Evolutionary conservation across 2,329 filamentous ascomycete species (phyloP), one percentile per base, ranked within the genome.

Genomic region (Xylariaceae sp.): DNA sequence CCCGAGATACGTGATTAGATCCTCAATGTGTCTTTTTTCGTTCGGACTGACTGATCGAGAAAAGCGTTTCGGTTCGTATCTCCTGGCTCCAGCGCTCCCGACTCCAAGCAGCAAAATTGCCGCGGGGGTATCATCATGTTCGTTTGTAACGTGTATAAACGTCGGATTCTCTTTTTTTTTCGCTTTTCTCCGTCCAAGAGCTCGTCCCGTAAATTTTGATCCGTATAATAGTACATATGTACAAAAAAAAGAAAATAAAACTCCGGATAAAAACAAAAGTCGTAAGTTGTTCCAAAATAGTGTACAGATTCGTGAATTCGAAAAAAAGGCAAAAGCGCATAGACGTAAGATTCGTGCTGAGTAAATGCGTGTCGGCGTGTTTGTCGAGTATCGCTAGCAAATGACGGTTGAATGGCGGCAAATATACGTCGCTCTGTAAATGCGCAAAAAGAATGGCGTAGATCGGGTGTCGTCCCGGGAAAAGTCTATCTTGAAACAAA

Each of bases 401-500:
- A 37, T 4, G 32, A 37, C 32, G 9, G 32, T 37, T 7, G 32
- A 14, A 12, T 7, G 3, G 32, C 14, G 32, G 3, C 12, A 37
- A 10, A 14, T 16, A 37, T 26, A 9, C 23, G 23, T 26, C 23
- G 23, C 32, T 16, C 32, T 37, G 51, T 57, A 47, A 29, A 50
- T 48, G 42, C 20, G 53, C 32, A 46, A 43, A 23, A 52, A 46
- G 44, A 55, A 40, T 49, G 23, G 23, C 16, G 9, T 10, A 45
- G 47, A 29, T 58, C 52, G 49, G 48, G 41, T 56, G 46, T 57
- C 44, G 51, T 7, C 44, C 51, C 51, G 40, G 40, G 12, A 42
- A 42, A 50, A 32, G 40, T 57, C 49, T 53, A 57, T 46, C 51
- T 56, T 51, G 37, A 47, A 37, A 26, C 23, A 26, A 54, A 32